Conservation (phyloP, 805 yeast species). For the Candida ovalis region DNA sequence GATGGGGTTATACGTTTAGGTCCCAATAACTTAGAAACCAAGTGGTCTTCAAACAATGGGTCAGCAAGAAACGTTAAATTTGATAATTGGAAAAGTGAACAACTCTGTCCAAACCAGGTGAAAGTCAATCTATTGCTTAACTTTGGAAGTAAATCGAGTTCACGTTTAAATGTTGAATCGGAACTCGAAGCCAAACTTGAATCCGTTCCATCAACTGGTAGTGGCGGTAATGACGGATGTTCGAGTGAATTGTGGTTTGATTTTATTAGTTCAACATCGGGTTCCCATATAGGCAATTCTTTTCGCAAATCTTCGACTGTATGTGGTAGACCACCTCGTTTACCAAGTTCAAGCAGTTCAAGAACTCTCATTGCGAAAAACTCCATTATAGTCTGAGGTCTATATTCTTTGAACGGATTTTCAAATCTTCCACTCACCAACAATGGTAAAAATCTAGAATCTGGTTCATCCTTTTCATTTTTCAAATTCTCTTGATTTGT, state of each 20-base stretch:
- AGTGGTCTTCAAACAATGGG: constrained; percentile 68
- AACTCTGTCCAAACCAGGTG: constrained; percentile 95
- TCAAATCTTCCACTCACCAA: constrained; percentile 75
- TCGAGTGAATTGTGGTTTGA: constrained; percentile 16
- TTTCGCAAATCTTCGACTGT: constrained; percentile 45
- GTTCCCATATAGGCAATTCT: constrained; percentile 56
- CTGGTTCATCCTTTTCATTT: constrained; percentile 5
- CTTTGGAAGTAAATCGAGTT: constrained; percentile 26
- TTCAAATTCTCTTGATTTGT: constrained; percentile 4
- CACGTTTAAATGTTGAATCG: not conserved
- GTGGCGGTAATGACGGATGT: not conserved
- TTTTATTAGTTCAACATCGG: constrained; percentile 45
- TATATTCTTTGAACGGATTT: constrained; percentile 86
- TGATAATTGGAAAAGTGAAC: constrained; percentile 67
- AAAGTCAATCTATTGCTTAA: constrained; percentile 50
- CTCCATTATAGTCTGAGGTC: constrained; percentile 87
- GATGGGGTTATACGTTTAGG: constrained; percentile 82
- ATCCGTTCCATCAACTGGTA: not conserved
- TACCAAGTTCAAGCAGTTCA: constrained; percentile 60
- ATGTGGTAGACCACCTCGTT: constrained; percentile 57
- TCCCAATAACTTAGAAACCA: constrained; percentile 63
- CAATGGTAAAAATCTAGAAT: constrained; percentile 40
- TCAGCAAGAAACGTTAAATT: constrained; percentile 80
- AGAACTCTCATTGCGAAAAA: constrained; percentile 68
- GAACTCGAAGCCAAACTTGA: not conserved